Evolutionary conservation across 23 red algal species (phyloP).

Genomic region (Gracilaria domingensis): DNA sequence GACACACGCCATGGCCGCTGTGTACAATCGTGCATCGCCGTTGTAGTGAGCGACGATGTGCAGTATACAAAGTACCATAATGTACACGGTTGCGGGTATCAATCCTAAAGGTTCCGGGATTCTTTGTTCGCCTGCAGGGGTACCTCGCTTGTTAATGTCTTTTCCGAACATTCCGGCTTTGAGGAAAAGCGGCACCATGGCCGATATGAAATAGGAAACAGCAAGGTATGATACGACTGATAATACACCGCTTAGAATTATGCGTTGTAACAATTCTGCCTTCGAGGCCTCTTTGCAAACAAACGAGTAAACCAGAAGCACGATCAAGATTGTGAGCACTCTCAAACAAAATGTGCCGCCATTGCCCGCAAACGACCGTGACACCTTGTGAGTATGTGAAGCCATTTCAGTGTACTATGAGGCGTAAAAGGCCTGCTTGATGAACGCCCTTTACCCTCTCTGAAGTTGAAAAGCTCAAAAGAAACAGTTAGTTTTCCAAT

Average conservation of each 20-base stretch:
- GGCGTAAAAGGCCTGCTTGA: background rate
- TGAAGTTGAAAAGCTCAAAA: background rate
- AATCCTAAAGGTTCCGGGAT: constrained; percentile 90
- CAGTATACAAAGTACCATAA: constrained; percentile 86
- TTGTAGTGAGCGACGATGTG: constrained; percentile 62
- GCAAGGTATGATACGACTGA: constrained; percentile 28
- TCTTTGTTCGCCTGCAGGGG: constrained; percentile 52
- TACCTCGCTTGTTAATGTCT: constrained; percentile 97
- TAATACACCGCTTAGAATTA: constrained; percentile 15
- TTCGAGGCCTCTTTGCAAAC: background rate
- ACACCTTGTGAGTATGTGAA: background rate
- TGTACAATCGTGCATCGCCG: constrained; percentile 82
- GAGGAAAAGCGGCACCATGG: constrained; percentile 68
- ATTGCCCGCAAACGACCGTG: background rate
- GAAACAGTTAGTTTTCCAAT: background rate
- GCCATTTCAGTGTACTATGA: background rate
- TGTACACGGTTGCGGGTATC: constrained; percentile 89
- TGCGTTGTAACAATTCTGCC: constrained; percentile 18
- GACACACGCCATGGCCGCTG: constrained; percentile 92
- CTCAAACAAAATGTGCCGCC: background rate
- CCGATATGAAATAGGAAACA: constrained; percentile 63
- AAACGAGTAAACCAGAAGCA: constrained; percentile 14
- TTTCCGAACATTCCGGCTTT: constrained; percentile 81
- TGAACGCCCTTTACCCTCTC: background rate
- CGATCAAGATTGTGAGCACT: background rate